A percentile compares a stretch with the other conserved stretches of the same genome.
phyloP scores from a whole-genome alignment of 257 asterid species.

The Solanum chilense region DNA sequence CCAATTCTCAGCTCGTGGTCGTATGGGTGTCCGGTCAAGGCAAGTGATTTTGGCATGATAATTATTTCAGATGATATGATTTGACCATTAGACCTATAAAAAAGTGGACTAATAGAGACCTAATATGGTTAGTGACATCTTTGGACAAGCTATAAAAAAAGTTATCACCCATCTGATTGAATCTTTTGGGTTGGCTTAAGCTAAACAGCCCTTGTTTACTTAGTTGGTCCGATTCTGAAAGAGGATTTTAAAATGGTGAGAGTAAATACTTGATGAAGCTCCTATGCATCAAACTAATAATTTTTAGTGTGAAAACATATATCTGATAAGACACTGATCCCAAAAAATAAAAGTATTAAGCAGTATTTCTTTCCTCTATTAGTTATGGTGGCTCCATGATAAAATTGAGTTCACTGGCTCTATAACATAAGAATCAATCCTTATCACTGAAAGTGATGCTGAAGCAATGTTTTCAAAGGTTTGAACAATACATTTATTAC shows the following conservation, averaged over 20 bases:
- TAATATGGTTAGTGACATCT: not conserved
- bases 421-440: not conserved
- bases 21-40: conserved; percentile 85
- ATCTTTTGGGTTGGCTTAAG: not conserved
- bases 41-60: conserved; percentile 10
- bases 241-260: not conserved
- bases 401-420: not conserved
- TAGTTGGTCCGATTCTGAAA: not conserved
- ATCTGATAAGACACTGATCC: not conserved
- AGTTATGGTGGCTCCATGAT: not conserved
- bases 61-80: not conserved
- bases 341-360: not conserved
- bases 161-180: not conserved
- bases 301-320: not conserved
- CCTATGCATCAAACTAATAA: not conserved
- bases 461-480: not conserved
- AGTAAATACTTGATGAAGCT: not conserved
- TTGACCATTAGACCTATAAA: not conserved
- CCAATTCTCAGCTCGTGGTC: conserved; percentile 80
- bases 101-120: not conserved
- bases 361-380: not conserved
- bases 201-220: not conserved
- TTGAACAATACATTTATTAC: not conserved
- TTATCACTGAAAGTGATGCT: not conserved
- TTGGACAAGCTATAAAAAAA: not conserved